Evolutionary conservation across 371 early-diverging fungal species (phyloP).

Genomic region (Enterospora canceri): DNA sequence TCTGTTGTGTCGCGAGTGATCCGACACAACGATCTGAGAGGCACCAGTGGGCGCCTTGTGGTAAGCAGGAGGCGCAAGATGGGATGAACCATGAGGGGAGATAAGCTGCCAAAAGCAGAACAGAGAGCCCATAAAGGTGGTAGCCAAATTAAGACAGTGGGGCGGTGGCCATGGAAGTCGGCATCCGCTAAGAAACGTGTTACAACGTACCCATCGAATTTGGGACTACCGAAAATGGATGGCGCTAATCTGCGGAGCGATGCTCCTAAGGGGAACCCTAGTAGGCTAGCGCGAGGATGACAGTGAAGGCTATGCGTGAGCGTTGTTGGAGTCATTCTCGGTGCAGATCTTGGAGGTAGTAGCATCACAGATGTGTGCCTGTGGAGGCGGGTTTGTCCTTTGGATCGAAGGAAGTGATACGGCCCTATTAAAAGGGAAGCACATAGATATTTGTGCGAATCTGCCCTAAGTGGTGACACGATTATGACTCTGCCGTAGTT

Average conservation of each 20-base stretch:
- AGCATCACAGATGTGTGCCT: background rate
- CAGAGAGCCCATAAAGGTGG: conserved; percentile 5
- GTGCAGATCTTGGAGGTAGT: conserved; percentile 37
- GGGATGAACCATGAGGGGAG: conserved; percentile 14
- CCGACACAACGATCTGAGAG: background rate
- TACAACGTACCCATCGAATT: conserved; percentile 41
- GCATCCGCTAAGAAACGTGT: conserved; percentile 45
- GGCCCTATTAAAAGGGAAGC: conserved; percentile 12
- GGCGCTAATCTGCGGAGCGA: conserved; percentile 18
- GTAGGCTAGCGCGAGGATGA: conserved; percentile 15
- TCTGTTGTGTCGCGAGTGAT: background rate
- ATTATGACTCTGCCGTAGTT: background rate
- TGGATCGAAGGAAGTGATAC: conserved; percentile 13
- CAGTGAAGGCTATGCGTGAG: conserved; percentile 13
- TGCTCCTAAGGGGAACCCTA: background rate
- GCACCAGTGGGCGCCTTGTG: conserved; percentile 18
- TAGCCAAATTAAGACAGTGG: conserved; percentile 25
- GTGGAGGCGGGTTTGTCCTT: conserved; percentile 17
- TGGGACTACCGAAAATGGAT: conserved; percentile 23
- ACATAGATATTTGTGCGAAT: background rate
- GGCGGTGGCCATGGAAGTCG: conserved; percentile 44
- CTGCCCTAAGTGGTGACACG: background rate
- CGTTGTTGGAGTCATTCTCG: conserved; percentile 3
- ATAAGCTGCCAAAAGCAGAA: conserved; percentile 11
- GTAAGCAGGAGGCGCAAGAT: conserved; percentile 31